Evolutionary conservation across 306 rosid genomes (phyloP).

Genomic region (Acacia crassicarpa): DNA sequence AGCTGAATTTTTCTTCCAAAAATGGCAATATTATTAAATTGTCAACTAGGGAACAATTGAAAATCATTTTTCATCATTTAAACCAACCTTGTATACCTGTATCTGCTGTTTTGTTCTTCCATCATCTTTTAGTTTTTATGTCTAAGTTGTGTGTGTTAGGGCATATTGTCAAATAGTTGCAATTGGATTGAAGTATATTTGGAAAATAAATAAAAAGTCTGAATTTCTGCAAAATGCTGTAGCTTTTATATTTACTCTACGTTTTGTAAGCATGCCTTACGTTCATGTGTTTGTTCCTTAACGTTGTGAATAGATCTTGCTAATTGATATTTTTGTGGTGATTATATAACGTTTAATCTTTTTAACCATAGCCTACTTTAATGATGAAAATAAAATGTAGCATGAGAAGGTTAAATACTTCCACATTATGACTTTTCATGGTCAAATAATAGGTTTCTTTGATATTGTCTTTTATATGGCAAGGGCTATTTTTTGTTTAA

Average conservation of each 20-base stretch:
- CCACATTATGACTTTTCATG: conserved; percentile 10
- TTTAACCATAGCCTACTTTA: background rate
- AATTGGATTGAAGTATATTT: background rate
- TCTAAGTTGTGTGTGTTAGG: background rate
- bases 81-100: background rate
- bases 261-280: conserved; percentile 19
- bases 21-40: background rate
- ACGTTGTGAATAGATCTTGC: conserved; percentile 5
- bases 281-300: conserved; percentile 23
- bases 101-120: background rate
- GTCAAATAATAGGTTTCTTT: conserved; percentile 4
- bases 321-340: conserved; percentile 9
- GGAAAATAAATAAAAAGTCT: background rate
- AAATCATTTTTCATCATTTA: background rate
- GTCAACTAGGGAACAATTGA: background rate
- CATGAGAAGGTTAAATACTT: background rate
- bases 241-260: background rate
- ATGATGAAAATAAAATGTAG: conserved; percentile 22
- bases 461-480: conserved; percentile 23
- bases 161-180: background rate
- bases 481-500: background rate
- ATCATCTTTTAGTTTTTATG: conserved; percentile 11
- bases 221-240: background rate
- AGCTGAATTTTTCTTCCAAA: background rate
- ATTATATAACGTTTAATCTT: conserved; percentile 21